These are phyloP conservation scores for Monosporozyma servazzii DNA, from an alignment of 805 yeast genomes.

Conservation along the genomic window DNA sequence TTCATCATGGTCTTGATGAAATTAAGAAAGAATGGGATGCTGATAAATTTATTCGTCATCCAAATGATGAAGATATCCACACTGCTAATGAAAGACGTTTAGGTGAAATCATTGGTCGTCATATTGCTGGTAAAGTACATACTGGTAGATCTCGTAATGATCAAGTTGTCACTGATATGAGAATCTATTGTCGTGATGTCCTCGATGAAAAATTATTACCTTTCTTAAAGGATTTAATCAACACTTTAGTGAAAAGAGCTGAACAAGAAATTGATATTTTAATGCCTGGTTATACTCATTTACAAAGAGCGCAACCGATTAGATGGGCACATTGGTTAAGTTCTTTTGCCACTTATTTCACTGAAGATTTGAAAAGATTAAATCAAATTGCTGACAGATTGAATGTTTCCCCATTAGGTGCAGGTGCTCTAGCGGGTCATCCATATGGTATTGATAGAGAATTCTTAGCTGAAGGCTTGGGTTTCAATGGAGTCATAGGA, in stretches of 20 bases:
- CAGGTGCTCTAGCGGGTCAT: conserved; percentile 98
- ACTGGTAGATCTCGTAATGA: conserved; percentile 99
- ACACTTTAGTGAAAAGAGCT: conserved; percentile 65
- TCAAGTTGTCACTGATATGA: conserved; percentile 98
- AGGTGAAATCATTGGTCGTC: conserved; percentile 90
- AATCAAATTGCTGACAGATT: conserved; percentile 72
- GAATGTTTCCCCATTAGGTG: conserved; percentile 86
- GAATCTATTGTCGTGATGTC: conserved; percentile 81
- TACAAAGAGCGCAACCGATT: conserved; percentile 99
- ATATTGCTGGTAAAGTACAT: conserved; percentile 94
- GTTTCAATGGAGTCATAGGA: conserved; percentile 81
- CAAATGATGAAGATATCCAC: conserved; percentile 87
- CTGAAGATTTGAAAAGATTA: conserved; percentile 82
- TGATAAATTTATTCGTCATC: conserved; percentile 37
- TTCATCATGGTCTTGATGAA: conserved; percentile 70
- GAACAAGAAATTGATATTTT: conserved; percentile 77
- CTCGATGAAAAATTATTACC: conserved; percentile 48
- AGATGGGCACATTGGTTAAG: conserved; percentile 98
- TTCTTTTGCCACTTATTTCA: conserved; percentile 88
- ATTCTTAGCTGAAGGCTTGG: conserved; percentile 68
- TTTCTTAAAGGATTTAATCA: conserved; percentile 52
- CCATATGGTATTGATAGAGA: conserved; percentile 99
- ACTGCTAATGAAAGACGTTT: conserved; percentile 97
- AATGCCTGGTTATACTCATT: conserved; percentile 99
- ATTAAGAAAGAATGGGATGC: conserved; percentile 83